Conservation (phyloP, 371 early-diverging fungal genomes). For the Thermomucor indicae-seudaticae region DNA sequence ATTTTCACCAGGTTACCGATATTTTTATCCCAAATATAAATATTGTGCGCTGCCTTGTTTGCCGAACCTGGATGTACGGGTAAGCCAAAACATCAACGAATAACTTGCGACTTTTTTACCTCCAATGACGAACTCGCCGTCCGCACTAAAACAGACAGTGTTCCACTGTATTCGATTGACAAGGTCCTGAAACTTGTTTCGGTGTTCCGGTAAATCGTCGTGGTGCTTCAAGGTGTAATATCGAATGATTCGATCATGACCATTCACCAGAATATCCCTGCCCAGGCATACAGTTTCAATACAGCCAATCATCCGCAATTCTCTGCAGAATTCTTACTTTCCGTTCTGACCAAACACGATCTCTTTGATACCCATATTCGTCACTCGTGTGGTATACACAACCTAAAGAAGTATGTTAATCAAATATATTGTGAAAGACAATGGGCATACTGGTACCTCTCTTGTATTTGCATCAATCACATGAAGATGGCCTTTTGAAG, state of each 20-base stretch:
- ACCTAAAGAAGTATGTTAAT: neutral
- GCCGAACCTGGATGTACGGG: conserved; percentile 54
- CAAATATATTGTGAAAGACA: too few species aligned
- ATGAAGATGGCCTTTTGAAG: conserved; percentile 62
- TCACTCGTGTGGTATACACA: conserved; percentile 29
- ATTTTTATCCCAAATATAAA: conserved; percentile 89
- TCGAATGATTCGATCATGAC: conserved; percentile 71
- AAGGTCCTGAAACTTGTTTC: conserved; percentile 81
- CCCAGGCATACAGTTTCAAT: neutral
- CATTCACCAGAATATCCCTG: conserved; percentile 72
- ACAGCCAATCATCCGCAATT: neutral
- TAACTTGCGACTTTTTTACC: conserved; percentile 16
- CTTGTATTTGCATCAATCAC: conserved; percentile 53
- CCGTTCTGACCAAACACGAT: conserved; percentile 60
- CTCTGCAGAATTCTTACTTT: conserved; percentile 17
- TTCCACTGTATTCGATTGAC: conserved; percentile 88
- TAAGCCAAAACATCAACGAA: too few species aligned
- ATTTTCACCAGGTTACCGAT: conserved; percentile 82
- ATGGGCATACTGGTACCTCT: too few species aligned
- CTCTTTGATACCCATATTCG: conserved; percentile 56
- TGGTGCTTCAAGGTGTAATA: conserved; percentile 47
- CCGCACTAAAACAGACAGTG: conserved; percentile 75
- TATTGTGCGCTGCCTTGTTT: conserved; percentile 82
- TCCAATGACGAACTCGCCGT: conserved; percentile 85
- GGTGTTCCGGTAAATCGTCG: conserved; percentile 45